Base-by-base conservation (phyloP, 2,329 filamentous ascomycete genomes). In the Coniochaeta sp. region DNA sequence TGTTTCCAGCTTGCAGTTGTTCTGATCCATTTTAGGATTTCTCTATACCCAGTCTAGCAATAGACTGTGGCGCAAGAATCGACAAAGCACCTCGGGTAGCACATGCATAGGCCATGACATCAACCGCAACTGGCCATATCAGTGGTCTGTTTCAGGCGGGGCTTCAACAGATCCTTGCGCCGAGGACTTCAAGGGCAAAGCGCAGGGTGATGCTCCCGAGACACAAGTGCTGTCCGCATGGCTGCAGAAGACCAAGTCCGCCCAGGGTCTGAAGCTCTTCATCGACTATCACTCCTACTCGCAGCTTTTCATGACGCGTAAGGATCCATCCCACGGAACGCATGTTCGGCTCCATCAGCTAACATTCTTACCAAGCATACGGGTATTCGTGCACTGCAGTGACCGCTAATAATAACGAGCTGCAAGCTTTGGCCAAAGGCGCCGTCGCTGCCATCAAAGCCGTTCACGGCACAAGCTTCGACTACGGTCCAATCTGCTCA, bases 261-360 rank as follows among this genome's bases (percentile, higher is more conserved):
- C 64, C 3, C 76, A 81, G 62, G 81, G 83, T 1, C 73, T 88
- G 44, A 81, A 83, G 66, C 75, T 87, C 2, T 89, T 82, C 71
- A 81, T 89, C 64, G 86, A 89, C 71, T 84, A 82, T 68, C 86
- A 89, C 72, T 79, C 83, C 0, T 89, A 87, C 72, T 81, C 79
- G 12, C 85, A 88, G 64, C 74, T 83, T 34, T 79, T 87, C 61
- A 77, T 84, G 61, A 86, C 74, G 83, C 86, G 38, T 91, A 87
- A 73, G 75, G 77, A 3, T 12, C 34, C 34, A 9, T 36, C 34
- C 11, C 34, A 33, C 28, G 28, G 28, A 5, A 36, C 34, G 11
- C 34, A 12, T 6, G 11, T 4, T n/a, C 38, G n/a, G 11, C 9
- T 19, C 6, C 38, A n/a, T 40, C 4, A n/a, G 38, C 38, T 59